phyloP scores from a whole-genome alignment of 2,329 filamentous ascomycete species.

The Botrytis hyacinthi region DNA sequence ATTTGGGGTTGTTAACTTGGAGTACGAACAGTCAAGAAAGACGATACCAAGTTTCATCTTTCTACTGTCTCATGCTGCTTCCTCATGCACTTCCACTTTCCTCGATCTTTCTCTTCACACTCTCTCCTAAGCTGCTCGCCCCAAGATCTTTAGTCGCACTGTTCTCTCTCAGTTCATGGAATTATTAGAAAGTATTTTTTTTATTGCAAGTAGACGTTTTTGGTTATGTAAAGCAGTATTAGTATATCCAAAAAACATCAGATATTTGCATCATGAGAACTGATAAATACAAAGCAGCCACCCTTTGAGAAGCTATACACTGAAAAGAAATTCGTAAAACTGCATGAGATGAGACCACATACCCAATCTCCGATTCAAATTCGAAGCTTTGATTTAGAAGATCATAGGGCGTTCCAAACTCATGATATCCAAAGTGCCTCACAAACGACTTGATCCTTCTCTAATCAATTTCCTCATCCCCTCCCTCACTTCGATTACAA shows the following conservation, averaged over 20 bases:
- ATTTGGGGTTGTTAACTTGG: neutral
- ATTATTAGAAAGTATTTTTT: neutral
- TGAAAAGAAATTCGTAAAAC: neutral
- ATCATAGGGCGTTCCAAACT: neutral
- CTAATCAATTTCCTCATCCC: slow-evolving; percentile 12
- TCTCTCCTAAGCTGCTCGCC: too few relatives aligned
- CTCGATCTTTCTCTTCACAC: neutral
- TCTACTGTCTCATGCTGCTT: neutral
- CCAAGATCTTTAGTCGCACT: neutral
- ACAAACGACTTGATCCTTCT: slow-evolving; percentile 16
- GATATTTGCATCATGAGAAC: neutral
- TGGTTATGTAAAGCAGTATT: neutral
- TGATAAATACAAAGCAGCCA: neutral
- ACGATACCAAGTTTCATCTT: neutral
- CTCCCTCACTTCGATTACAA: slow-evolving; percentile 41
- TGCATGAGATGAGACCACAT: neutral
- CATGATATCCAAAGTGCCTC: neutral
- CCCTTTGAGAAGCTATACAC: neutral
- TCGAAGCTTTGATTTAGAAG: neutral
- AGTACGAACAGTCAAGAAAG: neutral
- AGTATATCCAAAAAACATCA: neutral
- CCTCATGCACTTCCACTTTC: neutral
- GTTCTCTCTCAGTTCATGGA: neutral
- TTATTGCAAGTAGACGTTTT: neutral
- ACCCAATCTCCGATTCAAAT: neutral